Evolutionary conservation across 495 filamentous ascomycete genomes (phyloP), one percentile per base, ranked within the genome.

Genomic region (Penicillium bovifimosum): DNA sequence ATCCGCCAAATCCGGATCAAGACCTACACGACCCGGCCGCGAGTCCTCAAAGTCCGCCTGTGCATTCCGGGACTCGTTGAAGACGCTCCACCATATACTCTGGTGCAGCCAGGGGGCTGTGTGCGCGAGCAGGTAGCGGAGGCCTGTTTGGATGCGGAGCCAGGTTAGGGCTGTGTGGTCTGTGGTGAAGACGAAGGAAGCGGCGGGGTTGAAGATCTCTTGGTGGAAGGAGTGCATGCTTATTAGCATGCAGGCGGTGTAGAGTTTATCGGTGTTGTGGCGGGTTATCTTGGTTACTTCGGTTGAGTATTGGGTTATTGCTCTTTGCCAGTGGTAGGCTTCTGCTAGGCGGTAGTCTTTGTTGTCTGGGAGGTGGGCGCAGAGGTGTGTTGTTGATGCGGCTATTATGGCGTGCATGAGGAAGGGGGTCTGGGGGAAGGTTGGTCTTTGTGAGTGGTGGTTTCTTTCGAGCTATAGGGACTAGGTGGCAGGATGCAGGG

Each of bases 401-500:
- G 64, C 73, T 45, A 77, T 64, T 17, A 76, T 61, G 34, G 67
- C 61, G 51, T 79, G 76, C 74, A 78, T 76, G 14, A 77, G 57
- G 50, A 68, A 73, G 2, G 76, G 73, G 14, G 72, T 62, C 74
- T 79, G 41, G 45, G 20, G 5, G n/a, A n/a, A n/a, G n/a, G n/a
- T n/a, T n/a, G n/a, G 20, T 24, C 10, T 32, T 63, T 47, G 61
- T 51, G 14, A 3, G 46, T 48, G n/a, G 4, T 24, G 20, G 20
- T 24, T n/a, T n/a, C 20, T 24, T 24, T 24, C 20, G 20, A 24
- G 20, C 20, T 24, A 24, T 24, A 4, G 2, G 20, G 20, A 24
- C 4, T 2, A 2, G 4, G 4, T 2, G 4, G 16, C 9, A 18
- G 28, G 20, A 14, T 36, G 40, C 13, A 18, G 3, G 9, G 41